Evolutionary conservation across 2,329 filamentous ascomycete species (phyloP).

Genomic region (Hypoxylon sp.): DNA sequence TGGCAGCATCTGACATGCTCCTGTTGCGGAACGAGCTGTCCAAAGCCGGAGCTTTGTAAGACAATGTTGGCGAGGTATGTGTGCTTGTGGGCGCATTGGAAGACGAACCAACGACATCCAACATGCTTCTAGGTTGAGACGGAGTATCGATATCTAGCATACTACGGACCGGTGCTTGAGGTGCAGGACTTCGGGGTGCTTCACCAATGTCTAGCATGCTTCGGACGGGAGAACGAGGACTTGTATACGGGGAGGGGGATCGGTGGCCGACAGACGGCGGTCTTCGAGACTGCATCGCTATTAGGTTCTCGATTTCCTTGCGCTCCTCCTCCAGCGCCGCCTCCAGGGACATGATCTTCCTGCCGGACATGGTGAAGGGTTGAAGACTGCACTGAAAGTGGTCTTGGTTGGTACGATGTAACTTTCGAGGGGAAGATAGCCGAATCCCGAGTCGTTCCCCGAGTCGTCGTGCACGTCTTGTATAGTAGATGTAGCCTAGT

Average conservation of each 20-base stretch:
- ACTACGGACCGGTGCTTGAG: slow-evolving; percentile 70
- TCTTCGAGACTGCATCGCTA: slow-evolving; percentile 46
- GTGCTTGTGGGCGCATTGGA: slow-evolving; percentile 55
- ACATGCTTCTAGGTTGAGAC: slow-evolving; percentile 63
- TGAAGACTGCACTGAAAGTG: slow-evolving; percentile 1
- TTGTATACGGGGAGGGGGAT: slow-evolving; percentile 66
- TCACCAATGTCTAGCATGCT: slow-evolving; percentile 74
- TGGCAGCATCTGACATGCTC: slow-evolving; percentile 67
- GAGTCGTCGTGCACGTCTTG: slow-evolving; percentile 4
- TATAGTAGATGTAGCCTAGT: neutral
- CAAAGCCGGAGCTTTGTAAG: slow-evolving; percentile 50
- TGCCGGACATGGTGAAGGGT: slow-evolving; percentile 46
- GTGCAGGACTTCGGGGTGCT: slow-evolving; percentile 51
- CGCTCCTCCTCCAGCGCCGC: slow-evolving; percentile 52
- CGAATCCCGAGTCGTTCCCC: too few species aligned
- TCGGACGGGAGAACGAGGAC: slow-evolving; percentile 73
- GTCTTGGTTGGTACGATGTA: slow-evolving; percentile 19
- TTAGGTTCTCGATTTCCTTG: slow-evolving; percentile 50
- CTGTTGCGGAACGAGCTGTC: slow-evolving; percentile 56
- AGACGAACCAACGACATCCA: slow-evolving; percentile 59
- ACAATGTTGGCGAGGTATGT: slow-evolving; percentile 60
- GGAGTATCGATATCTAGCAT: slow-evolving; percentile 70
- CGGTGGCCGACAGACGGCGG: slow-evolving; percentile 50
- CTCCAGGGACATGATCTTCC: slow-evolving; percentile 50
- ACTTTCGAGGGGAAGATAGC: slow-evolving; percentile 9